phyloP scores from a whole-genome alignment of 352 stramenopile genomes.

The Globisporangium cederbergense region DNA sequence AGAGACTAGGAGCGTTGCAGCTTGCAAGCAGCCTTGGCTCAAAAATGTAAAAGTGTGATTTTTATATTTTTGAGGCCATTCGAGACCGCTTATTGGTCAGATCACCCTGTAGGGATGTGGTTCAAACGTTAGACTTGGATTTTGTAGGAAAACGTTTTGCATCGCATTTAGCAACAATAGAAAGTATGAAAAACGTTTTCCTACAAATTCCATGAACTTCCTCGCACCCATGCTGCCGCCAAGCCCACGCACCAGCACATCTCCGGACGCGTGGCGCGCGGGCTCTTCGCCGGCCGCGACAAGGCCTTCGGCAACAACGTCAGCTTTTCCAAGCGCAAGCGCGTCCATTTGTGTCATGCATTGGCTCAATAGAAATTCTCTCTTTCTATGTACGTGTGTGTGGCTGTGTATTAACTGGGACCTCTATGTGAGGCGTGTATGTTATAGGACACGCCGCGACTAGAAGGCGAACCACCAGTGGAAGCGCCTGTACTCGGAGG shows the following conservation, averaged over 20 bases:
- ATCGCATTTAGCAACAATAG: no score
- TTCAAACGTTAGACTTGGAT: no score
- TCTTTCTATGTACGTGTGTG: neutral
- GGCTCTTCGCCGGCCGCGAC: constrained; percentile 93
- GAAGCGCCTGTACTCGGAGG: constrained; percentile 86
- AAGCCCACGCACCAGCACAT: constrained; percentile 57
- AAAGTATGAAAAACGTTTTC: no score
- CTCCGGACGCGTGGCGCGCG: constrained; percentile 70
- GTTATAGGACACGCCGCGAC: constrained; percentile 70
- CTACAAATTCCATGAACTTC: constrained; percentile 33
- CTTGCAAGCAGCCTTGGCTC: no score
- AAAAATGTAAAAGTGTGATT: no score
- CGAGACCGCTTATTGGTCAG: no score
- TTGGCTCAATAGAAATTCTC: neutral
- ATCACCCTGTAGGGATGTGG: no score
- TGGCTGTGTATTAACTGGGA: neutral
- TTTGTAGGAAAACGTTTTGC: no score
- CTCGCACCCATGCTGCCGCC: constrained; percentile 53
- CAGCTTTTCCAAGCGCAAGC: constrained; percentile 91
- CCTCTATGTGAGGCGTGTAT: neutral
- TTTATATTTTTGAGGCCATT: no score
- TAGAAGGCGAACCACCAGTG: constrained; percentile 94
- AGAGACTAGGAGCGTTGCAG: no score
- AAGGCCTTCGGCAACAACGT: constrained; percentile 94
- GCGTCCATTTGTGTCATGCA: constrained; percentile 14